A percentile compares a stretch with the other conserved stretches of the same genome.
phyloP scores from a whole-genome alignment of 306 rosid species.

The Prinsepia uniflora region DNA sequence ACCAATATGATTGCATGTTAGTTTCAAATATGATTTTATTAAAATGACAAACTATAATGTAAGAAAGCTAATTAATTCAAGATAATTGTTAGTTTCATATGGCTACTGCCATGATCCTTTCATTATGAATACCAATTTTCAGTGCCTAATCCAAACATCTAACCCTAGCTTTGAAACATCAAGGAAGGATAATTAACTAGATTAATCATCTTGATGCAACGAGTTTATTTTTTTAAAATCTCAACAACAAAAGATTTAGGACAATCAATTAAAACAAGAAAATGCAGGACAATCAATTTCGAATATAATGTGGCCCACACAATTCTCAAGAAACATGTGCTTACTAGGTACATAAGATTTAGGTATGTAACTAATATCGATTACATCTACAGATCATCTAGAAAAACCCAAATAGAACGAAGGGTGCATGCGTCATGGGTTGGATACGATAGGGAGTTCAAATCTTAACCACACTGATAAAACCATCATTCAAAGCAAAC shows the following conservation, averaged over 20 bases:
- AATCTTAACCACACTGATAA: too few relatives aligned
- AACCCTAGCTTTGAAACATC: background rate
- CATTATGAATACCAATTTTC: background rate
- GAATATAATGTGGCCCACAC: background rate
- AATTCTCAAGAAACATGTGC: background rate
- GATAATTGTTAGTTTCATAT: background rate
- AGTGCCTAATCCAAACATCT: background rate
- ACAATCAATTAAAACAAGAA: background rate
- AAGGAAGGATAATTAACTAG: background rate
- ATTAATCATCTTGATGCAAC: background rate
- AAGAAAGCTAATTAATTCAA: too few relatives aligned
- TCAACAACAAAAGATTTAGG: background rate
- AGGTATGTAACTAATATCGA: too few relatives aligned
- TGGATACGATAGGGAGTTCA: too few relatives aligned
- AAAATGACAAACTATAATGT: too few relatives aligned
- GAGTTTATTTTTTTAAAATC: slow-evolving; percentile 8
- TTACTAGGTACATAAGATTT: too few relatives aligned
- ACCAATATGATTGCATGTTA: too few relatives aligned
- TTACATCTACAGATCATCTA: too few relatives aligned
- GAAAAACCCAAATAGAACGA: too few relatives aligned
- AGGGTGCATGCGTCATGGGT: too few relatives aligned
- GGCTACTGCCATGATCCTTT: background rate
- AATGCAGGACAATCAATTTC: slow-evolving; percentile 3
- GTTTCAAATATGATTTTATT: too few relatives aligned
- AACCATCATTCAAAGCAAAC: too few relatives aligned